A percentile compares a stretch with the other conserved stretches of the same genome.
Conservation (phyloP, 129 eudicot species). For the Logfia minima region DNA sequence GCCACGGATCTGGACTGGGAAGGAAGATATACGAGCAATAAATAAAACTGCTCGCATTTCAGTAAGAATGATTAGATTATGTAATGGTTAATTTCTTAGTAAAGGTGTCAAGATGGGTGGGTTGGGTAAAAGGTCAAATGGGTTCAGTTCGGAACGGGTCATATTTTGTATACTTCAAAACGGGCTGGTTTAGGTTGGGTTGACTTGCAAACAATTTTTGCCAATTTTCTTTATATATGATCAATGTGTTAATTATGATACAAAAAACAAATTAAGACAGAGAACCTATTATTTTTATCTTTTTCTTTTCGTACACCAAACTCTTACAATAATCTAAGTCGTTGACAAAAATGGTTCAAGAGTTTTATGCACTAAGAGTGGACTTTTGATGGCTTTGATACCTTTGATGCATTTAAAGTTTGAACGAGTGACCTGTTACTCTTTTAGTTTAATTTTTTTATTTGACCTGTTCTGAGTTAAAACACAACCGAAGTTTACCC, state of each 20-base stretch:
- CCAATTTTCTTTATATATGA: not conserved
- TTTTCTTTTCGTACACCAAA: too few relatives aligned
- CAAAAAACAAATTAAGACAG: not conserved
- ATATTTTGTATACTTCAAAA: not conserved
- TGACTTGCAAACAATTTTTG: not conserved
- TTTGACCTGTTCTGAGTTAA: not conserved
- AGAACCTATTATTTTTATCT: too few relatives aligned
- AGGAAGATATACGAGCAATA: conserved; percentile 85
- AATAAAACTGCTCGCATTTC: conserved; percentile 84
- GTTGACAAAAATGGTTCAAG: not conserved
- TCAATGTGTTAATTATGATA: not conserved
- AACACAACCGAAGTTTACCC: not conserved
- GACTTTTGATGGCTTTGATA: not conserved
- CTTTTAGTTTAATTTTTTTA: not conserved
- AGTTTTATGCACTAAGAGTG: not conserved
- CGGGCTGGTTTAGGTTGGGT: not conserved
- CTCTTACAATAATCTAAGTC: not conserved
- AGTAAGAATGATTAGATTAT: conserved; percentile 44
- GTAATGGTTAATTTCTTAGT: not conserved
- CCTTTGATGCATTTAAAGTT: not conserved
- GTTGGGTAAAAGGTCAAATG: not conserved
- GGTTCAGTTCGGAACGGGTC: not conserved
- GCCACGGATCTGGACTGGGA: conserved; percentile 97
- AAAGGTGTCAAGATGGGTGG: not conserved
- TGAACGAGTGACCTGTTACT: not conserved